phyloP scores from a whole-genome alignment of 2,329 filamentous ascomycete species.

The Microsporum canis region DNA sequence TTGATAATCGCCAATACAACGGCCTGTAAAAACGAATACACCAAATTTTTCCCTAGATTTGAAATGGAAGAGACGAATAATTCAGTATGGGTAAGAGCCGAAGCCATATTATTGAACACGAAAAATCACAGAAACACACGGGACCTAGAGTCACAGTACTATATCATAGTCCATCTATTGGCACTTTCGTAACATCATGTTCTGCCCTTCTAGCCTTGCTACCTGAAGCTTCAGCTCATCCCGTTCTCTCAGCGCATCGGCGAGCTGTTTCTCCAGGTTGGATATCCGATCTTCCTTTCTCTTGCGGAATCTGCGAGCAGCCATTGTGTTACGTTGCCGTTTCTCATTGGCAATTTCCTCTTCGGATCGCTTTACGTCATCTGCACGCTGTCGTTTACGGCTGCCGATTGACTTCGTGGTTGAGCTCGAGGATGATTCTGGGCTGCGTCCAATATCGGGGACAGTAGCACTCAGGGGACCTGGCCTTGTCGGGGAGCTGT shows the following conservation, averaged over 20 bases:
- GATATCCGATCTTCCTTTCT: conserved; percentile 56
- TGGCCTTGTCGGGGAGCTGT: neutral
- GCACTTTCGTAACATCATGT: conserved; percentile 47
- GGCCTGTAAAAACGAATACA: neutral
- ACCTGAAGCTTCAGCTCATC: conserved; percentile 53
- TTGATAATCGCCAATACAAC: neutral
- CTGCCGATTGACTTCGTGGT: neutral
- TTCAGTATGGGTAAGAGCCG: too few relatives aligned
- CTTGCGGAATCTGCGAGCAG: conserved; percentile 60
- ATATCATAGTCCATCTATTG: neutral
- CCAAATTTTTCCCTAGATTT: neutral
- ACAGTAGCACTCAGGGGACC: neutral
- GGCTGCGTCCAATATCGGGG: neutral
- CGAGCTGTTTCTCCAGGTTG: conserved; percentile 50
- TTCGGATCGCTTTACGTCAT: neutral
- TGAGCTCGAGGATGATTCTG: neutral
- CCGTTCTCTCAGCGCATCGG: conserved; percentile 48
- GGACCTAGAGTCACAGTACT: too few relatives aligned
- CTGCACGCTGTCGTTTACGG: neutral
- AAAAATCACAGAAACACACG: too few relatives aligned
- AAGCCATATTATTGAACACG: too few relatives aligned
- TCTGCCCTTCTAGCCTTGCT: conserved; percentile 54
- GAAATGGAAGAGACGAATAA: neutral
- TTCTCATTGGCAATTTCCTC: conserved; percentile 30
- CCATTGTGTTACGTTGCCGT: conserved; percentile 57